Evolutionary conservation across 164 flowering plant genomes (phyloP), one percentile per base, ranked within the genome.

Genomic region (Vitis rupestris): DNA sequence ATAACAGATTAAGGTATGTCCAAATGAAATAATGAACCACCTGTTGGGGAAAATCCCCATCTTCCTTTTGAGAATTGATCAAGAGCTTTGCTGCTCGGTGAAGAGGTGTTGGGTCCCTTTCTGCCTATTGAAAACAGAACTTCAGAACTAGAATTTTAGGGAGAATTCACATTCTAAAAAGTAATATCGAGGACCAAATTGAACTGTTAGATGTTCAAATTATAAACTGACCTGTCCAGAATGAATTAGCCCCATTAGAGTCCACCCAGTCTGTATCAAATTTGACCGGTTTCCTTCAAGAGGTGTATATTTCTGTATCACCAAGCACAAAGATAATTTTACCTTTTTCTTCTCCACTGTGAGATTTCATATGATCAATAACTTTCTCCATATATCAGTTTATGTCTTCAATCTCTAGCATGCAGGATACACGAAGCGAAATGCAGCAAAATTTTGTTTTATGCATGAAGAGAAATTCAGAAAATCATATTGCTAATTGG

Each of bases 11-110:
- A 3, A 23, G 0, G 7, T 37, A 37, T 37, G 44, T 37, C 7
- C 44, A 37, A 37, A 37, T 6, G 44, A 37, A 37, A 37, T 37
- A 19, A n/a, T 5, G 19, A 55, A 5, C 6, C 29, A 81, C 86
- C 84, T 83, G 79, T 68, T 84, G 87, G 5, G 86, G 80, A 54
- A 74, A 84, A 70, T 82, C 88, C 0, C 87, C 87, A 65, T 80
- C 67, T 68, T 82, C 84, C 75, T 75, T 53, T 65, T 84, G 87
- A 8, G 80, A 78, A 62, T 82, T 84, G 64, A 84, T 84, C 51
- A 84, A 11, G 12, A 82, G 54, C 68, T 75, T 80, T n/a, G 82
- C 84, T 4, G 81, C 87, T 17, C 72, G 76, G 68, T 84, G 87
- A 60, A 84, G 74, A 10, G 85, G 87, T 19, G 49, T 71, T 8